phyloP scores from a whole-genome alignment of 2,329 filamentous ascomycete species.

The Chaetomium strumarium region DNA sequence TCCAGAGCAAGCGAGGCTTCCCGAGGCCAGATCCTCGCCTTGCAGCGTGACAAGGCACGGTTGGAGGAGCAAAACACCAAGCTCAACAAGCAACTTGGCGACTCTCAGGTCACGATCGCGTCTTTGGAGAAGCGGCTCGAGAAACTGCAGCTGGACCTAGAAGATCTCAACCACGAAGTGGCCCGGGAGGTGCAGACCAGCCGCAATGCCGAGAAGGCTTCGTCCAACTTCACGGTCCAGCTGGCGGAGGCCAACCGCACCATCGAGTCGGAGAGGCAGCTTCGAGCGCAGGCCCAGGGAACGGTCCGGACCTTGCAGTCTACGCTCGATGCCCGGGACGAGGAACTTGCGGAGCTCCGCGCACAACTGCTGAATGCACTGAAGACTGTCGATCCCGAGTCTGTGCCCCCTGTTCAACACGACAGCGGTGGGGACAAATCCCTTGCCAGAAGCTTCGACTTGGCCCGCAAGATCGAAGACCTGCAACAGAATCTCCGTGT shows the following conservation, averaged over 20 bases:
- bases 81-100: conserved; percentile 76
- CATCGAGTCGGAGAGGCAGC: conserved; percentile 82
- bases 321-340: conserved; percentile 71
- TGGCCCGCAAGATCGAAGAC: conserved; percentile 80
- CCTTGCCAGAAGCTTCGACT: conserved; percentile 70
- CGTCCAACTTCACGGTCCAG: conserved; percentile 73
- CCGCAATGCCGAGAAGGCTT: conserved; percentile 82
- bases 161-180: conserved; percentile 90
- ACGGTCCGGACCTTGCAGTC: conserved; percentile 77
- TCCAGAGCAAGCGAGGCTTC: conserved; percentile 82
- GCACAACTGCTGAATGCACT: conserved; percentile 75
- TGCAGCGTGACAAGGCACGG: conserved; percentile 78
- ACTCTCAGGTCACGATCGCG: conserved; percentile 74
- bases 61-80: conserved; percentile 77
- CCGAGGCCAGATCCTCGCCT: conserved; percentile 64
- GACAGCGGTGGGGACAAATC: conserved; percentile 56
- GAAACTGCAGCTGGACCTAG: conserved; percentile 79
- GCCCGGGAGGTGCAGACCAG: conserved; percentile 84
- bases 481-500: conserved; percentile 83
- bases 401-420: conserved; percentile 56
- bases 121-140: conserved; percentile 91
- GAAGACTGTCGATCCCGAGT: conserved; percentile 77
- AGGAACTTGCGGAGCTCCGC: conserved; percentile 74
- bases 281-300: conserved; percentile 76
- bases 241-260: conserved; percentile 84